Base-by-base conservation (phyloP, 176 grass and related monocot genomes). In the Urochloa ruziziensis region DNA sequence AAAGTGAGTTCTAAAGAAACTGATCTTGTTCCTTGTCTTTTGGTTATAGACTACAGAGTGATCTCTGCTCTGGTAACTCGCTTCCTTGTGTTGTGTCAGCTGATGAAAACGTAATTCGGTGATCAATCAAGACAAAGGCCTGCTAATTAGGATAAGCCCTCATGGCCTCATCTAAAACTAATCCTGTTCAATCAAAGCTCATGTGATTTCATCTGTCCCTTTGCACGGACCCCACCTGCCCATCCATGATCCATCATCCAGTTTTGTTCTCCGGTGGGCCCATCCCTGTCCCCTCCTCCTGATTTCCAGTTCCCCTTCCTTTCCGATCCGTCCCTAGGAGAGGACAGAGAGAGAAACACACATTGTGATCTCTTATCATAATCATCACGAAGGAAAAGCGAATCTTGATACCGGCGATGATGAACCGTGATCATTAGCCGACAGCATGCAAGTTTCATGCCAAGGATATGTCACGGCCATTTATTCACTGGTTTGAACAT, bases 261-360 rank as follows among this genome's bases (percentile, higher is more conserved):
- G 18, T 40, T 85, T 42, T 89, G 48, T 80, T 69, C 43, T 32
- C 6, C 1, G 5, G 76, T 43, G 74, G 87, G 32, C 82, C 87
- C 76, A 16, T 5, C 16, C 13, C 76, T 75, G 70, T 74, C 75
- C 67, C 34, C 28, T 51, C 32, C 34, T 48, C 36, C 23, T 24
- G 19, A 35, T 57, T 65, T 47, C 34, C 40, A 8, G 17, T 6
- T 35, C 23, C 12, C 10, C 24, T 35, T 28, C 11, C 11, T 24
- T 46, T 44, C 18, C 6, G 4, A n/a, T n/a, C n/a, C n/a, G n/a
- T 29, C 15, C 10, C 25, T 6, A 53, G 11, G 0, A 57, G 51
- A 75, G 21, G 18, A 36, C 29, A 29, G 12, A 24, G 18, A 2
- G 11, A 30, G 27, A 32, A 5, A 52, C 17, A 56, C 53, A 1